Percentiles rank a stretch among this genome's conserved stretches.
Conservation (phyloP, 129 eudicot genomes). For the Saposhnikovia divaricata region DNA sequence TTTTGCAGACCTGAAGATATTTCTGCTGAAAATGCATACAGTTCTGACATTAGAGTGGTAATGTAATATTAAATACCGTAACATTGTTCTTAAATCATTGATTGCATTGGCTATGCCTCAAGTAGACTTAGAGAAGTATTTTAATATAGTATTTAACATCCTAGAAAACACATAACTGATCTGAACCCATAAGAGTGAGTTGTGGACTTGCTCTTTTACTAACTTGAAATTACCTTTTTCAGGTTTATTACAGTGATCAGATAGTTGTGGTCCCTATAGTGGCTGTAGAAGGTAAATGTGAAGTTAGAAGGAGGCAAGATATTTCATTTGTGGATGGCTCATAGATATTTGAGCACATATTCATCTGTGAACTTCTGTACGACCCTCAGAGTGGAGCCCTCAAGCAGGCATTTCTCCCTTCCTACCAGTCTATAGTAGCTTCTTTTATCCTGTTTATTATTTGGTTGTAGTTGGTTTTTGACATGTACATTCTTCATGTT, state of each 20-base stretch:
- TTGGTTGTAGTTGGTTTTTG: not conserved
- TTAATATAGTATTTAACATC: not conserved
- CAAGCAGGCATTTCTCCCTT: constrained; percentile 32
- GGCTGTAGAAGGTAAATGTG: constrained; percentile 55
- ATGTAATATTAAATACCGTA: too few relatives aligned
- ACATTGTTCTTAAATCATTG: not conserved
- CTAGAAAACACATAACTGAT: not conserved
- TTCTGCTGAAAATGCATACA: constrained; percentile 75
- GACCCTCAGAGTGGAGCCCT: constrained; percentile 49
- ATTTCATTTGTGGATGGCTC: constrained; percentile 26
- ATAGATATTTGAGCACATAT: constrained; percentile 39
- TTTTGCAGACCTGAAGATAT: constrained; percentile 89
- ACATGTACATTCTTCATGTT: constrained; percentile 6
- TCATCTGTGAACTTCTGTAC: constrained; percentile 52
- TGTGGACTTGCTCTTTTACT: not conserved
- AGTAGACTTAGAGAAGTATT: too few relatives aligned
- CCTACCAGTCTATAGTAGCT: not conserved
- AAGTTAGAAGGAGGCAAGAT: constrained; percentile 44
- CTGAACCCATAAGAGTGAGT: not conserved
- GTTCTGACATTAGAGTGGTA: constrained; percentile 96
- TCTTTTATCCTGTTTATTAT: not conserved
- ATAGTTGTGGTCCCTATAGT: constrained; percentile 26
- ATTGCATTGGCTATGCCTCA: not conserved
- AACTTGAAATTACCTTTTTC: not conserved
- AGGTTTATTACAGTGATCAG: constrained; percentile 60